A percentile compares a stretch with the other conserved stretches of the same genome.
Conservation (phyloP, 2,329 filamentous ascomycete species). For the Aspergillus pseudotamarii region DNA sequence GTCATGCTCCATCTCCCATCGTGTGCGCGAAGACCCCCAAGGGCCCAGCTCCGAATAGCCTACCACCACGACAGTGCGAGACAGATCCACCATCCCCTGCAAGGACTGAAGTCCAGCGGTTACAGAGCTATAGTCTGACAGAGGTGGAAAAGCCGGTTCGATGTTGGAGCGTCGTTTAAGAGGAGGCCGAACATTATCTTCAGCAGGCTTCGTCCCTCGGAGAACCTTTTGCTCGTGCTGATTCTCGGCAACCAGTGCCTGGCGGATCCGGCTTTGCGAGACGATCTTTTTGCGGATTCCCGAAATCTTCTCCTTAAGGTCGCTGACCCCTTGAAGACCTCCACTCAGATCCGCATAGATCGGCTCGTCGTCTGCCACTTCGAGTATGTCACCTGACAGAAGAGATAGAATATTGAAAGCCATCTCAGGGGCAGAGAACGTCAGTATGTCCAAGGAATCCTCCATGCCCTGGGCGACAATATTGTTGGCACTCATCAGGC, state of each 20-base stretch:
- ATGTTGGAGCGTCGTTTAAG: neutral
- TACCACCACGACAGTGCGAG: slow-evolving; percentile 49
- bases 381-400: slow-evolving; percentile 90
- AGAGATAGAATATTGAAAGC: slow-evolving; percentile 96
- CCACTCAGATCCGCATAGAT: slow-evolving; percentile 98
- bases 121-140: neutral
- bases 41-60: slow-evolving; percentile 83
- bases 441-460: slow-evolving; percentile 84
- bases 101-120: neutral
- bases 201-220: neutral
- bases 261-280: neutral
- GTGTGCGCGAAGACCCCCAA: slow-evolving; percentile 96
- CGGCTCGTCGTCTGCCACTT: slow-evolving; percentile 92
- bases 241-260: neutral
- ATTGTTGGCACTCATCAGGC: slow-evolving; percentile 97
- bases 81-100: neutral
- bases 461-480: slow-evolving; percentile 96
- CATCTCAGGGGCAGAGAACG: slow-evolving; percentile 99
- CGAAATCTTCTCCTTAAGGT: neutral
- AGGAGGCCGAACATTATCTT: neutral
- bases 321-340: slow-evolving; percentile 87
- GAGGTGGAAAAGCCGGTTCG: neutral
- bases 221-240: neutral
- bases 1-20: slow-evolving; percentile 99
- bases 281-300: neutral